phyloP scores from a whole-genome alignment of 768 basidiomycete species.

The Rhodotorula taiwanensis region DNA sequence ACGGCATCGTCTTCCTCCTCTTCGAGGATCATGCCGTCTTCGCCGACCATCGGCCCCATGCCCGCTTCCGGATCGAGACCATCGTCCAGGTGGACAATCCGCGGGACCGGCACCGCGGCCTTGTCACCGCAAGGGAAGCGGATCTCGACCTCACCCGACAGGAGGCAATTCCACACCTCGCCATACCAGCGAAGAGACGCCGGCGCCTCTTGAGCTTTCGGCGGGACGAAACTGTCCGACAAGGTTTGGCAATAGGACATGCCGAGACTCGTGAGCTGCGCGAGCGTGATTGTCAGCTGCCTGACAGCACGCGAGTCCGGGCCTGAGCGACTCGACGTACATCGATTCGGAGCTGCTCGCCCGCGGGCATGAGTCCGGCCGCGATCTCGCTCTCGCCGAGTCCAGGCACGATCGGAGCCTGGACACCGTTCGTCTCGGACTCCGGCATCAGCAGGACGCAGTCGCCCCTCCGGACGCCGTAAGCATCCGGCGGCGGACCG shows the following conservation, averaged over 20 bases:
- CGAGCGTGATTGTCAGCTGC: neutral
- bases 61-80: conserved; percentile 57
- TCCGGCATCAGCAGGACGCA: conserved; percentile 70
- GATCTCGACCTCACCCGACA: conserved; percentile 51
- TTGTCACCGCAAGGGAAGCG: conserved; percentile 51
- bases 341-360: conserved; percentile 22
- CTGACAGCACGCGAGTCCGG: too few relatives aligned
- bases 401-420: conserved; percentile 63
- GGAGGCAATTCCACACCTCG: conserved; percentile 56
- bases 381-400: conserved; percentile 80
- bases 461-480: conserved; percentile 77
- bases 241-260: conserved; percentile 16
- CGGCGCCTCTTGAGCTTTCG: neutral
- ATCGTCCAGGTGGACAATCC: conserved; percentile 70
- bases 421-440: conserved; percentile 59
- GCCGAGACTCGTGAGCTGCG: conserved; percentile 31
- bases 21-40: neutral
- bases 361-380: conserved; percentile 15
- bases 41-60: conserved; percentile 51
- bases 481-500: conserved; percentile 50
- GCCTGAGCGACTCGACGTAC: too few relatives aligned
- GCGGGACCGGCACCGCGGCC: conserved; percentile 56
- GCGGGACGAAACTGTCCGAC: conserved; percentile 3
- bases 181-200: conserved; percentile 61
- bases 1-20: neutral